Base-by-base conservation (phyloP, 164 flowering plant genomes). In the Buxus sempervirens region DNA sequence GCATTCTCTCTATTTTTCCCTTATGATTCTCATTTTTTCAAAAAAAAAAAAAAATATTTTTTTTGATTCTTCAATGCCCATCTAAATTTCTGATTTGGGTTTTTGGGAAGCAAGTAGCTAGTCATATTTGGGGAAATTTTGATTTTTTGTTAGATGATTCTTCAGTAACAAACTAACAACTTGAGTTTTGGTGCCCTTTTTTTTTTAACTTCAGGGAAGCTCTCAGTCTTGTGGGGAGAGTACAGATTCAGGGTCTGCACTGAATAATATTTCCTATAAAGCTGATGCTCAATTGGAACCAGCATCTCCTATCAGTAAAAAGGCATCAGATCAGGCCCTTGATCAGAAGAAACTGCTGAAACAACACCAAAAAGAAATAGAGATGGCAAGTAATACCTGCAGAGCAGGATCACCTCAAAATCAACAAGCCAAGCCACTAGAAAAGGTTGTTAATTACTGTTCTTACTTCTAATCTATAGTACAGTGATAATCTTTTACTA, bases 141-240 rank as follows among this genome's bases (percentile, higher is more conserved):
- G 21, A 48, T 38, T 27, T 26, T 24, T 12, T 56, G 2, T 59
- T 61, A 58, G 21, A 19, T 54, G 36, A 22, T 60, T 65, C 28
- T 26, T 67, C 66, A 23, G 26, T 36, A 55, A 36, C 58, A 28
- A 55, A 21, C 60, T 68, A 63, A n/a, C n/a, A n/a, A n/a, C n/a
- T 64, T 55, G 19, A 64, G 36, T 18, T 64, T 71, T 41, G 19
- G 56, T 23, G n/a, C n/a, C n/a, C n/a, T 56, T 38, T 69, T 68
- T 21, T 14, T 26, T 23, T 23, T 5, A 41, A 45, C 51, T 63
- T 16, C 73, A 87, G 92, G 90, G 85, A 66, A 83, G 88, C 73
- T 89, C 97, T 70, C 86, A 75, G 72, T 87, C 97, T 71, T 88
- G 87, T 76, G 91, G 69, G 54, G 96, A 85, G 73, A 91, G 92